Percentiles rank a stretch among this genome's conserved stretches.
phyloP scores from a whole-genome alignment of 345 rosid genomes.

The Litchi chinensis region DNA sequence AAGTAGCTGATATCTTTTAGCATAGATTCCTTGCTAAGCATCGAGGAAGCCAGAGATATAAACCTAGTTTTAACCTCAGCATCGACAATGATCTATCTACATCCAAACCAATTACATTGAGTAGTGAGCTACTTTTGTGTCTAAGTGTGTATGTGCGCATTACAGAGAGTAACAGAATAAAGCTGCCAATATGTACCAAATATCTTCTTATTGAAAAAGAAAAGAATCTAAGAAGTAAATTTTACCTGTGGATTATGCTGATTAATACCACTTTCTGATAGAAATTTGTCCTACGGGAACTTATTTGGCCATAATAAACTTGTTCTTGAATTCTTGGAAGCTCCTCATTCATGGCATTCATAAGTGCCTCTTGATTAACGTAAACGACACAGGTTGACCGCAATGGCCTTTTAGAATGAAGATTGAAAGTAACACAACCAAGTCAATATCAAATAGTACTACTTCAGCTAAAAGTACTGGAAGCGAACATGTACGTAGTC shows the following conservation, averaged over 20 bases:
- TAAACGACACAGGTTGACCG: conserved; percentile 19
- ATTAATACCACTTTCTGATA: conserved; percentile 80
- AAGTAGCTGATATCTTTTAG: conserved; percentile 70
- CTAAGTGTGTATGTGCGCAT: not conserved
- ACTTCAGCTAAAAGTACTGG: not conserved
- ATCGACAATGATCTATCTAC: conserved; percentile 69
- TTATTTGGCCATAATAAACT: conserved; percentile 91
- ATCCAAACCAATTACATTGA: conserved; percentile 26
- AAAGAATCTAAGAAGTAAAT: not conserved
- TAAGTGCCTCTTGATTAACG: conserved; percentile 71
- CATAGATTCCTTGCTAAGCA: conserved; percentile 60
- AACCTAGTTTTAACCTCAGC: conserved; percentile 69
- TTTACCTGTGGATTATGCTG: conserved; percentile 94
- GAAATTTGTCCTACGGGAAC: conserved; percentile 77
- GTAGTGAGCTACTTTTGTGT: not conserved
- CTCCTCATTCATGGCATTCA: conserved; percentile 94
- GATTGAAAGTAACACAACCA: not conserved
- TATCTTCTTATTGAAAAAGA: not conserved
- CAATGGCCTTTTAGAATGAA: not conserved
- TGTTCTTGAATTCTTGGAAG: conserved; percentile 94
- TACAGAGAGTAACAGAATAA: not conserved
- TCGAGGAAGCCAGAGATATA: conserved; percentile 64
- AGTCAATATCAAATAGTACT: not conserved
- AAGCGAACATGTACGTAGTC: not conserved
- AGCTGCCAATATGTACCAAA: not conserved